Evolutionary conservation across 2,329 filamentous ascomycete species (phyloP).

Genomic region (Cercospora sp.): DNA sequence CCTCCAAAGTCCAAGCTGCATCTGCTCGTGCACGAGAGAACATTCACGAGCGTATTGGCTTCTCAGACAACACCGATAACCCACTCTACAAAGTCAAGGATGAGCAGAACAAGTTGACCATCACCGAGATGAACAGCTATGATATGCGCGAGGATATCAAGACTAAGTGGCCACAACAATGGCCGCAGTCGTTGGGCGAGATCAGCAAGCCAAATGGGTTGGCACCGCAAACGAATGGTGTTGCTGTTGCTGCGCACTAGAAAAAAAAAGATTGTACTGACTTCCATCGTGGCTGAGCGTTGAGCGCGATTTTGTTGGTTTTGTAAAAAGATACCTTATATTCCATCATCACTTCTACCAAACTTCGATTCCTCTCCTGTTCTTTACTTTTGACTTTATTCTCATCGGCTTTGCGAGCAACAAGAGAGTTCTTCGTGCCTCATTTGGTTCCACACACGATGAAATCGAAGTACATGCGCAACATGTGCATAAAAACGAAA

Average conservation of each 20-base stretch:
- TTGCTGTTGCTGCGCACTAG: constrained; percentile 12
- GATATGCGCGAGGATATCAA: constrained; percentile 35
- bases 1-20: constrained; percentile 43
- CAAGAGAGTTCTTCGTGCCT: no score
- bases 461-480: no score
- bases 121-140: constrained; percentile 69
- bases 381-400: no score
- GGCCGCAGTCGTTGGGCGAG: constrained; percentile 15
- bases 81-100: constrained; percentile 63
- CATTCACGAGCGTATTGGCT: constrained; percentile 51
- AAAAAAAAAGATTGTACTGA: neutral
- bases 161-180: constrained; percentile 27
- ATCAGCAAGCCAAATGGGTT: constrained; percentile 16
- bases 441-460: no score
- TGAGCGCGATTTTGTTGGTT: neutral
- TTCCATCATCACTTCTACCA: neutral
- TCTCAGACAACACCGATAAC: constrained; percentile 61
- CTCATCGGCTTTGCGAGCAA: no score
- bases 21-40: constrained; percentile 41
- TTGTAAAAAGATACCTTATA: neutral
- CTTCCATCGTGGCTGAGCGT: constrained; percentile 6
- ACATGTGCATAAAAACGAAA: no score
- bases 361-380: neutral
- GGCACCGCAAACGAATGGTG: constrained; percentile 6
- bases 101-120: constrained; percentile 62